Evolutionary conservation across 2,329 filamentous ascomycete species (phyloP), one percentile per base, ranked within the genome.

Genomic region (Lasiodiplodia sp.): DNA sequence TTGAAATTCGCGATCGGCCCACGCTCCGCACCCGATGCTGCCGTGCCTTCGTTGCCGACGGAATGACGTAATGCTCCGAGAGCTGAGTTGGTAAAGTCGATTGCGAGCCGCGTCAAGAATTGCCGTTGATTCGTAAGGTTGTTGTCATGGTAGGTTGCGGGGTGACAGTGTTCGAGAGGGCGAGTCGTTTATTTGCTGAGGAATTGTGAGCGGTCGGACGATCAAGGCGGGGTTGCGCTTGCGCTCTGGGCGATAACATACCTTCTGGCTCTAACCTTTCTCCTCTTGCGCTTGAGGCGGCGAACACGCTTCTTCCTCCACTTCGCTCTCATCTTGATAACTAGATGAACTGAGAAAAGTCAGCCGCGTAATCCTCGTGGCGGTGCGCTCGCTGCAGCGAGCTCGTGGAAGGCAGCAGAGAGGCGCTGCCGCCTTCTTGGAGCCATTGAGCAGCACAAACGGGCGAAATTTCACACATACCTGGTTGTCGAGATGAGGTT

Each of bases 231-330:
- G 28, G 47, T 37, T 52, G 47, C 60, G 28, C 18, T 21, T 34
- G 25, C 5, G 58, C 38, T 25, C 53, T 34, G 4, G 14, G 14
- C 12, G 21, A 49, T 52, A 72, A 85, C 94, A 89, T 89, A 98
- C 96, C 91, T 94, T 87, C 96, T 88, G 80, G 95, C 96, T 84
- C 96, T 91, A 87, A 96, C 97, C 95, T 99, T 99, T 94, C 96
- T 96, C 88, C 96, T 94, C 94, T 99, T 99, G 84, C 94, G 92
- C 92, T 98, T 98, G 85, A 99, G 93, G 86, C 96, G 91, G 81
- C 96, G 90, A 87, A 97, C 94, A 85, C 96, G 90, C 95, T 99
- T 99, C 92, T 99, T 99, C 89, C 95, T 96, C 96, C 96, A 98
- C 89, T 98, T 98, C 83, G 94, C 94, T 96, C 95, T 91, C 89